Evolutionary conservation across 495 filamentous ascomycete species (phyloP), one percentile per base, ranked within the genome.

Genomic region (Rostrohypoxylon terebratum): DNA sequence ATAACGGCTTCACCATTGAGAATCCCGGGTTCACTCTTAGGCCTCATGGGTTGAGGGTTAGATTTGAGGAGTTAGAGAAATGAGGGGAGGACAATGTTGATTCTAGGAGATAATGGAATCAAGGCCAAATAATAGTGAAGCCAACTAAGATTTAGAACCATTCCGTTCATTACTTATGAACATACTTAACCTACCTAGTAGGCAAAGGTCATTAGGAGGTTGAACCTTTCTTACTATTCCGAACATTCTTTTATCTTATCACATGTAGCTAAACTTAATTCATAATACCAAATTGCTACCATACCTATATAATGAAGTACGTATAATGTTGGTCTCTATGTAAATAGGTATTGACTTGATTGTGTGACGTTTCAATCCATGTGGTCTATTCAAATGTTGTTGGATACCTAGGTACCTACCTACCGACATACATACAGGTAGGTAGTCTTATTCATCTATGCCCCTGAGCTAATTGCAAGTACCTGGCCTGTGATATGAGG

Each of bases 11-110:
- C 34, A 57, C 31, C 9, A 59, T 64, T 55, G 59, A 69, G 33
- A 73, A 69, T 33, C 71, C 71, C 1, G 45, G 53, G 10, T 53
- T 73, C 23, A 73, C 71, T 5, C 57, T 68, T 31, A 51, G 62
- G n/a, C 62, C 62, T 48, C 38, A 45, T 6, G 62, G 62, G 1
- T 65, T 65, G 23, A 47, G 18, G 51, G 51, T 65, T 9, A 65
- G 51, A 51, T 31, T 65, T 58, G 50, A 65, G 11, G 33, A 57
- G 38, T 33, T 65, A 36, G 23, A 9, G 14, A 50, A 50, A 31
- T 50, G 44, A 62, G 0, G 9, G n/a, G 16, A 33, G 1, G 51
- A 36, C 18, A 13, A 3, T 25, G 18, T 10, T 3, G 45, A 18
- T 48, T 16, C 1, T 7, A 48, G 21, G 48, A 31, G 48, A 21